phyloP scores from a whole-genome alignment of 805 yeast genomes.

The Ogataea nonfermentans region DNA sequence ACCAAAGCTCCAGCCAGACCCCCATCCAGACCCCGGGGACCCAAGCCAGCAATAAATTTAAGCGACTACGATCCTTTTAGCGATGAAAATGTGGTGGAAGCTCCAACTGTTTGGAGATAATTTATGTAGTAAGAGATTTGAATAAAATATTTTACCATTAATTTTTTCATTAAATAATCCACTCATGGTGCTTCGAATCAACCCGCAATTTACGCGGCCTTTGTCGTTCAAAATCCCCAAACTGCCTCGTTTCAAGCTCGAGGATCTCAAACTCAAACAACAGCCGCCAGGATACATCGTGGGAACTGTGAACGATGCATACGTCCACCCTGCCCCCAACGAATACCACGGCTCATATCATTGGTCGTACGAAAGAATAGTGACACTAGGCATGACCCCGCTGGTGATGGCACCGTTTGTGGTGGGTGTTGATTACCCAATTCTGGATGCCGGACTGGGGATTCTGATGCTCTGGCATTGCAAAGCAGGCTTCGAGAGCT shows the following conservation, averaged over 20 bases:
- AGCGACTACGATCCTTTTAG: slow-evolving; percentile 32
- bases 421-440: slow-evolving; percentile 65
- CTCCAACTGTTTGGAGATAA: slow-evolving; percentile 30
- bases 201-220: slow-evolving; percentile 5
- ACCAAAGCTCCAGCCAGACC: slow-evolving; percentile 30
- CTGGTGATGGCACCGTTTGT: slow-evolving; percentile 72
- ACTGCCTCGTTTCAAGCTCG: slow-evolving; percentile 13
- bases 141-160: background rate
- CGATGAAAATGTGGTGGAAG: slow-evolving; percentile 32
- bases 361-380: slow-evolving; percentile 85
- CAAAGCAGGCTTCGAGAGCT: slow-evolving; percentile 83
- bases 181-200: slow-evolving; percentile 9
- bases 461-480: slow-evolving; percentile 70
- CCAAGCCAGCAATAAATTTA: slow-evolving; percentile 3
- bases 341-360: slow-evolving; percentile 81
- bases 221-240: slow-evolving; percentile 25
- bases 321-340: slow-evolving; percentile 58
- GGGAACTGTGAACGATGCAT: slow-evolving; percentile 94
- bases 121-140: background rate
- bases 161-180: background rate
- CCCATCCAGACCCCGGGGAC: slow-evolving; percentile 10
- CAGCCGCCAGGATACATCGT: slow-evolving; percentile 89
- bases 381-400: slow-evolving; percentile 74
- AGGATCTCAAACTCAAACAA: slow-evolving; percentile 51
- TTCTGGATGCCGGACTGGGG: slow-evolving; percentile 73